phyloP scores from a whole-genome alignment of 495 filamentous ascomycete genomes.

The Polyplosphaeria fusca region DNA sequence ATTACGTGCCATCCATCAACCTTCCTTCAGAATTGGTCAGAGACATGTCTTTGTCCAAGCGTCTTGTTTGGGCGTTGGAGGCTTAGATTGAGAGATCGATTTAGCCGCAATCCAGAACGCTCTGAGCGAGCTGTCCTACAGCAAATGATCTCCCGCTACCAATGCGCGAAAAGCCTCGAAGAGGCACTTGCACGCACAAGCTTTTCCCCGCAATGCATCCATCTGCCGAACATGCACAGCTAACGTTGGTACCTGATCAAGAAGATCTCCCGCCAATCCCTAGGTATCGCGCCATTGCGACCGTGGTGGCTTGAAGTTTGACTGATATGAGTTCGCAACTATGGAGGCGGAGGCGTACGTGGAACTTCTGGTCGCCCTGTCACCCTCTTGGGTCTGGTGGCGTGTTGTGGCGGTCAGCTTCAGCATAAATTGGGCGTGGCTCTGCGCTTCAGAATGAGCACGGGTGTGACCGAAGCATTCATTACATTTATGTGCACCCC shows the following conservation, averaged over 20 bases:
- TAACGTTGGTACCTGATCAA: slow-evolving; percentile 13
- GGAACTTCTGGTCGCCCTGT: neutral
- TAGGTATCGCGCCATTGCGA: slow-evolving; percentile 4
- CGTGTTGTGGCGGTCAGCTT: slow-evolving; percentile 8
- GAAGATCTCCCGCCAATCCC: slow-evolving; percentile 1
- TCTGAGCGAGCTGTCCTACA: slow-evolving; percentile 12
- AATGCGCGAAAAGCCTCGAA: slow-evolving; percentile 1
- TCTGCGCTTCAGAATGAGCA: slow-evolving; percentile 13
- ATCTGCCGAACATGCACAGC: slow-evolving; percentile 28
- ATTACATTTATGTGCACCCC: slow-evolving; percentile 10
- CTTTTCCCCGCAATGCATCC: slow-evolving; percentile 33
- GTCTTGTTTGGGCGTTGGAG: neutral
- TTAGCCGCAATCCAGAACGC: slow-evolving; percentile 29
- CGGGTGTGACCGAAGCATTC: slow-evolving; percentile 24
- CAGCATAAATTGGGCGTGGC: slow-evolving; percentile 8
- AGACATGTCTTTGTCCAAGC: slow-evolving; percentile 6
- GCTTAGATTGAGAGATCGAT: slow-evolving; percentile 16
- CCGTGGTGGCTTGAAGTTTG: neutral
- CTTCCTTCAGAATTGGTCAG: slow-evolving; percentile 11
- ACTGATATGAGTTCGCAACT: neutral
- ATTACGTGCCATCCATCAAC: no score
- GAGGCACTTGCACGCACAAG: slow-evolving; percentile 15
- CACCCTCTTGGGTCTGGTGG: neutral
- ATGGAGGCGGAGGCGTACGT: neutral
- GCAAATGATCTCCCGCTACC: slow-evolving; percentile 25